Evolutionary conservation across 208 protist genomes (phyloP).

Genomic region (Naegleria fowleri): DNA sequence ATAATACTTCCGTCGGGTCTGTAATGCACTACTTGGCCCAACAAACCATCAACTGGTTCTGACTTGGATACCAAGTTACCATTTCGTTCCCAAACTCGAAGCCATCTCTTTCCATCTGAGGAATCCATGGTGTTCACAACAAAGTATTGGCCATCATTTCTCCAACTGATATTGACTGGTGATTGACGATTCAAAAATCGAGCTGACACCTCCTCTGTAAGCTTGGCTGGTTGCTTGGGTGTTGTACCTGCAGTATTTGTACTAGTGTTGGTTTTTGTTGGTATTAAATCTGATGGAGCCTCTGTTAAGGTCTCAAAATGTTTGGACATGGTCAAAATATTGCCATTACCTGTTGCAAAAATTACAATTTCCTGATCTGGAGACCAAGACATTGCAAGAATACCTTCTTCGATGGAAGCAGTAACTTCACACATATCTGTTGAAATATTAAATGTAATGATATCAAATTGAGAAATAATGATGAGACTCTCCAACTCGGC

Average conservation of each 20-base stretch:
- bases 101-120: background rate
- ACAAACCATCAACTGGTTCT: background rate
- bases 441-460: background rate
- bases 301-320: conserved; percentile 4
- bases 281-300: background rate
- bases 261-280: background rate
- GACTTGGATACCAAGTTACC: background rate
- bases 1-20: conserved; percentile 10
- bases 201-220: background rate
- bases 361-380: conserved; percentile 31
- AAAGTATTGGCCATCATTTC: conserved; percentile 24
- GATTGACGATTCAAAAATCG: background rate
- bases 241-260: background rate
- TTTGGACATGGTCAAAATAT: conserved; percentile 10
- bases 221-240: background rate
- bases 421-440: conserved; percentile 9
- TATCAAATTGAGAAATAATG: conserved; percentile 11
- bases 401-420: conserved; percentile 9
- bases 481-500: background rate
- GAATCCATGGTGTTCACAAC: background rate
- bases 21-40: background rate
- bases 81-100: conserved; percentile 6
- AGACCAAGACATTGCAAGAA: conserved; percentile 30
- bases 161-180: conserved; percentile 5
- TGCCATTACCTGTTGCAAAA: conserved; percentile 20